A percentile compares a stretch with the other conserved stretches of the same genome.
Evolutionary conservation across 257 asterid genomes (phyloP).

Genomic region (Capsicum pubescens): DNA sequence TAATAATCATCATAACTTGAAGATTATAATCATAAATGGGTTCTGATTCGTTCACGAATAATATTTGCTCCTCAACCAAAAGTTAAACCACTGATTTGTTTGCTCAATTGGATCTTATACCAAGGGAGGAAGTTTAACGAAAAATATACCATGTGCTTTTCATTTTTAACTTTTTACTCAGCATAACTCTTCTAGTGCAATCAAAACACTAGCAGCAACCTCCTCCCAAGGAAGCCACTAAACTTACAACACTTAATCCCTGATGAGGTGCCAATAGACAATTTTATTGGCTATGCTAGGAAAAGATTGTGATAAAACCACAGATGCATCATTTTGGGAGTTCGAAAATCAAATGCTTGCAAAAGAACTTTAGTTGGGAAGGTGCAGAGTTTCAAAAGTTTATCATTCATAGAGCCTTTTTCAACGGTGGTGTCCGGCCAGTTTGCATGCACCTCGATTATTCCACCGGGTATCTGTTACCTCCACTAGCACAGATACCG

Average conservation of each 20-base stretch:
- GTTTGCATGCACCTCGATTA: neutral
- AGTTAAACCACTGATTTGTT: neutral
- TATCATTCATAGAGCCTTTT: neutral
- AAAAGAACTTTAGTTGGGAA: neutral
- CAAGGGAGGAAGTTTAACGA: neutral
- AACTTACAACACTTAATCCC: neutral
- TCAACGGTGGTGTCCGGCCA: neutral
- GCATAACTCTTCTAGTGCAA: neutral
- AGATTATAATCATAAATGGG: neutral
- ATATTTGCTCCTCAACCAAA: slow-evolving; percentile 10
- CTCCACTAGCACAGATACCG: neutral
- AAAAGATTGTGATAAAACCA: slow-evolving; percentile 5
- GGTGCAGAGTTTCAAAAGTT: neutral
- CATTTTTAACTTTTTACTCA: neutral
- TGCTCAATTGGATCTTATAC: neutral
- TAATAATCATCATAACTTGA: slow-evolving; percentile 17
- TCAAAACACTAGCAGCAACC: neutral
- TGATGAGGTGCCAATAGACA: slow-evolving; percentile 6
- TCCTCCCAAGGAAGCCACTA: slow-evolving; percentile 11
- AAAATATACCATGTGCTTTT: slow-evolving; percentile 17
- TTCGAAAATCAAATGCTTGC: neutral
- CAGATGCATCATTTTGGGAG: neutral
- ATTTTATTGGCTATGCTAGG: neutral
- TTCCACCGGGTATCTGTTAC: neutral
- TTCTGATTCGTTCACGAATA: neutral